These are phyloP conservation scores for Mucor mucedo DNA, from an alignment of 371 early-diverging fungal species.

Conservation along the genomic window DNA sequence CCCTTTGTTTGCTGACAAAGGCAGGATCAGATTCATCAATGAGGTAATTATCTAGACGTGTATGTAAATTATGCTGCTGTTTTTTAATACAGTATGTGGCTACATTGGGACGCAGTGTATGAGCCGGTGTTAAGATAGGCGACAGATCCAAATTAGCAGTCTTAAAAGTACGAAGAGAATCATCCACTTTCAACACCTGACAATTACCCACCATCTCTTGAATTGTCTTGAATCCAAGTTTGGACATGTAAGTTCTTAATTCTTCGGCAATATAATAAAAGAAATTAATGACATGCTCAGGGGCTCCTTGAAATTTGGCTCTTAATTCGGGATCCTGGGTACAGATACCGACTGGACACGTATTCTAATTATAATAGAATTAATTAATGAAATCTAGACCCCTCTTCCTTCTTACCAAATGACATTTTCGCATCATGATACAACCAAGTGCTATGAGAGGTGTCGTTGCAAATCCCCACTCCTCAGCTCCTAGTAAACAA, in stretches of 20 bases:
- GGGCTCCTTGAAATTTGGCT: conserved; percentile 89
- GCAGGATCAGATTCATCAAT: conserved; percentile 81
- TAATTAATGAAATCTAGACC: not conserved
- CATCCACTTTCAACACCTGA: conserved; percentile 80
- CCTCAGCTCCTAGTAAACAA: conserved; percentile 96
- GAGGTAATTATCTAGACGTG: conserved; percentile 82
- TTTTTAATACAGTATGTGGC: conserved; percentile 78
- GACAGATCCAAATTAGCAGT: conserved; percentile 84
- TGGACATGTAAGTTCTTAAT: conserved; percentile 88
- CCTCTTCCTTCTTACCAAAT: conserved; percentile 37
- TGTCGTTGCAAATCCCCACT: conserved; percentile 98
- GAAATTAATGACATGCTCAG: conserved; percentile 97
- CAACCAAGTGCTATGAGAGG: conserved; percentile 97
- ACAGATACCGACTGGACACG: conserved; percentile 96
- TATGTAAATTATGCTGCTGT: conserved; percentile 87
- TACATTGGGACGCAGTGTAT: conserved; percentile 83
- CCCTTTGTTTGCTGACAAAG: conserved; percentile 48
- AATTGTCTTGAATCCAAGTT: conserved; percentile 89
- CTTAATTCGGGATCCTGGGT: conserved; percentile 95
- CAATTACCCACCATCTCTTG: conserved; percentile 95
- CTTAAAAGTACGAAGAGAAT: conserved; percentile 77
- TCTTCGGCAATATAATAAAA: conserved; percentile 97
- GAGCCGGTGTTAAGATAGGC: conserved; percentile 88
- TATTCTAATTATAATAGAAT: conserved; percentile 79
- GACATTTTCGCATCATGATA: conserved; percentile 90